phyloP scores from a whole-genome alignment of 2,329 filamentous ascomycete genomes.

The Trichoderma koningiopsis region DNA sequence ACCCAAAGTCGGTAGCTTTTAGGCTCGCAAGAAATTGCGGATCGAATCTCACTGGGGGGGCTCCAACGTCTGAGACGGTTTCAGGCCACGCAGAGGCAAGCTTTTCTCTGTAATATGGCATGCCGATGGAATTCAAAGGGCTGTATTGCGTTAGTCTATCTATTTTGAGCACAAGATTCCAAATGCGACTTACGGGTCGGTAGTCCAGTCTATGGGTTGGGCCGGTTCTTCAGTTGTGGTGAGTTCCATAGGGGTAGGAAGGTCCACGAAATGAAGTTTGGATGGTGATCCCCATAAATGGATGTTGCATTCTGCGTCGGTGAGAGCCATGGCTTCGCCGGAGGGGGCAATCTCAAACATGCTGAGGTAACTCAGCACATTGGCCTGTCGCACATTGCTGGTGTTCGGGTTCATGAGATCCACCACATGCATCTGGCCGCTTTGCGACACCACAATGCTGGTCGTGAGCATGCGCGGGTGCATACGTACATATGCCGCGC shows the following conservation, averaged over 20 bases:
- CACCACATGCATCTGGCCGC: constrained; percentile 91
- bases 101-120: constrained; percentile 89
- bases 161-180: too few relatives aligned
- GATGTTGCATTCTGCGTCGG: constrained; percentile 75
- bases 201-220: constrained; percentile 66
- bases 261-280: constrained; percentile 85
- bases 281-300: constrained; percentile 86
- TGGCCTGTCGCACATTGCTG: constrained; percentile 81
- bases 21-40: constrained; percentile 67
- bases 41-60: constrained; percentile 76
- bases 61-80: constrained; percentile 80
- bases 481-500: constrained; percentile 93
- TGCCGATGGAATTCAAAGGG: constrained; percentile 80
- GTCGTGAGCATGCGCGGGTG: constrained; percentile 95
- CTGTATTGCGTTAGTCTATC: constrained; percentile 43
- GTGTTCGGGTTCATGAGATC: constrained; percentile 93
- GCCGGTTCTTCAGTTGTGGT: constrained; percentile 64
- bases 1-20: constrained; percentile 72
- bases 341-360: constrained; percentile 86
- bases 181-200: constrained; percentile 62
- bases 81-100: constrained; percentile 91
- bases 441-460: constrained; percentile 88
- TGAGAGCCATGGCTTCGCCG: constrained; percentile 80
- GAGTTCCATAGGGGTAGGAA: constrained; percentile 76
- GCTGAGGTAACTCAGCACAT: constrained; percentile 72